These are phyloP conservation scores for Plasmopara viticola DNA, from an alignment of 352 stramenopile species.

Conservation along the genomic window DNA sequence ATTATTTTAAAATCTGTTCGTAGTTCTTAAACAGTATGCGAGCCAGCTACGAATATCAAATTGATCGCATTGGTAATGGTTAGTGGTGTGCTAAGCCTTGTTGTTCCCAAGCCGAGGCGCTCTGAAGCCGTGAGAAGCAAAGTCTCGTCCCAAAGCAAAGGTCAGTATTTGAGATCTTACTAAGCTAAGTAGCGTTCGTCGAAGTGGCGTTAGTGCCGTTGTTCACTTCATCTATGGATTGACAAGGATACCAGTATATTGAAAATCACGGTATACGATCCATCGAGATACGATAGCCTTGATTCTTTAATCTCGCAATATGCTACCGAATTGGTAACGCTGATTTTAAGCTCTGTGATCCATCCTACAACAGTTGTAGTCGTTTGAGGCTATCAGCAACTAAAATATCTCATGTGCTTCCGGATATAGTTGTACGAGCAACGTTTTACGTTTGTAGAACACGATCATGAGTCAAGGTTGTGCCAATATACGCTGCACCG, in stretches of 20 bases:
- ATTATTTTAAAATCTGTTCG: slow-evolving; percentile 1
- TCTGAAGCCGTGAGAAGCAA: neutral
- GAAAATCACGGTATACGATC: too few relatives aligned
- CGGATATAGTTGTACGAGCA: too few relatives aligned
- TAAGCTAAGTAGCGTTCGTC: neutral
- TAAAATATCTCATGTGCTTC: neutral
- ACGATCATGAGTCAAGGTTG: neutral
- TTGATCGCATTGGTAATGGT: neutral
- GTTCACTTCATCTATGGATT: too few relatives aligned
- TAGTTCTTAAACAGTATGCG: too few relatives aligned
- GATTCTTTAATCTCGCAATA: too few relatives aligned
- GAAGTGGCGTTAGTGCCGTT: neutral
- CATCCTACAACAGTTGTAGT: neutral
- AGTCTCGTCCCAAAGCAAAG: neutral
- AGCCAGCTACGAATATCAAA: neutral
- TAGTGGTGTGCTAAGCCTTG: neutral
- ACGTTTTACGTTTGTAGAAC: too few relatives aligned
- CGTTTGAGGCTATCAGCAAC: too few relatives aligned
- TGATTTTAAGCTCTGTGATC: neutral
- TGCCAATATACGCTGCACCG: neutral
- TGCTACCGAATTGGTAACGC: too few relatives aligned
- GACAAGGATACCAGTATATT: too few relatives aligned
- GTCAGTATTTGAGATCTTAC: neutral
- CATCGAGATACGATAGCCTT: too few relatives aligned
- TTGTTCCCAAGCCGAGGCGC: neutral